phyloP scores from a whole-genome alignment of 2,329 filamentous ascomycete species.

The Talaromyces sp. region DNA sequence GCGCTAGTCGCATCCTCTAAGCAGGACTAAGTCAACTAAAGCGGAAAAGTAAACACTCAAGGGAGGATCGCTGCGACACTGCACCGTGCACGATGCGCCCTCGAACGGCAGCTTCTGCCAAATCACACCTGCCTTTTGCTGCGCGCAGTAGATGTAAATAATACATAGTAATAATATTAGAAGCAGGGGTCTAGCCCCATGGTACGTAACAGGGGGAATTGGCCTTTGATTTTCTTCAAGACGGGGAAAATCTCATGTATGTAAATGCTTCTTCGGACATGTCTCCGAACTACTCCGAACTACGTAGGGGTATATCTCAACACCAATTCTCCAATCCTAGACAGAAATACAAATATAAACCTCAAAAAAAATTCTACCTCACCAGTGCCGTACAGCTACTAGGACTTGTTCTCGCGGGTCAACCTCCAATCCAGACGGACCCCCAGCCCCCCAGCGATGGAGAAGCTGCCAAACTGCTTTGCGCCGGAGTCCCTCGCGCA shows the following conservation, averaged over 20 bases:
- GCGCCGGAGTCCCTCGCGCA: conserved; percentile 80
- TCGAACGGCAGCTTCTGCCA: not conserved
- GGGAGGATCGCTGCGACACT: not conserved
- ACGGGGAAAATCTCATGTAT: too few relatives aligned
- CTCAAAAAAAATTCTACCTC: not conserved
- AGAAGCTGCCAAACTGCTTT: conserved; percentile 56
- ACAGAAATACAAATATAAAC: not conserved
- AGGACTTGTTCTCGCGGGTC: conserved; percentile 40
- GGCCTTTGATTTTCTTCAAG: too few relatives aligned
- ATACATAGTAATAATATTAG: too few relatives aligned
- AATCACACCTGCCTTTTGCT: not conserved
- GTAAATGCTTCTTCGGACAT: not conserved
- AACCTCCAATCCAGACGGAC: conserved; percentile 26
- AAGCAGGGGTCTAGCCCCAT: not conserved
- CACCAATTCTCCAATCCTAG: not conserved
- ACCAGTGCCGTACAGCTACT: conserved; percentile 66
- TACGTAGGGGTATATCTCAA: not conserved
- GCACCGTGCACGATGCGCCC: not conserved
- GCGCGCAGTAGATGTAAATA: not conserved
- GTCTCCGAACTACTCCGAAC: not conserved
- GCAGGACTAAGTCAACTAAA: not conserved
- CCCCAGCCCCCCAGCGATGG: conserved; percentile 60
- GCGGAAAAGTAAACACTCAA: not conserved
- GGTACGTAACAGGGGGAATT: not conserved
- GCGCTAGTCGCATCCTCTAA: not conserved